Evolutionary conservation across 495 filamentous ascomycete genomes (phyloP).

Genomic region (Neurospora sp.): DNA sequence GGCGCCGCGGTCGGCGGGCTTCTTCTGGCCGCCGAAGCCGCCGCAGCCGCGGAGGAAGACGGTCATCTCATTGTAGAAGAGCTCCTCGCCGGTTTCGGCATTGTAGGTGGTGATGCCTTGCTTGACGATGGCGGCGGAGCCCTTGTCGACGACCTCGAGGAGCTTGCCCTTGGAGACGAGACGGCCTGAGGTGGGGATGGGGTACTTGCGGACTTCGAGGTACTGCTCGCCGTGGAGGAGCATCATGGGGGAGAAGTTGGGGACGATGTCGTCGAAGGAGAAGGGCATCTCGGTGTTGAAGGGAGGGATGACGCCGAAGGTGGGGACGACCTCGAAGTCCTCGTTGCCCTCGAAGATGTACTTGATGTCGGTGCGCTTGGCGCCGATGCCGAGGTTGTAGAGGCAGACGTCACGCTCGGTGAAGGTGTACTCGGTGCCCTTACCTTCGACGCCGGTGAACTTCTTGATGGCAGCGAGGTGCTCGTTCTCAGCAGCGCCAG

Average conservation of each 20-base stretch:
- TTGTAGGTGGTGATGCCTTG: constrained; percentile 64
- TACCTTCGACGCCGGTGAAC: constrained; percentile 59
- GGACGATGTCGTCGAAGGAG: constrained; percentile 71
- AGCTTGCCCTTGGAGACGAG: constrained; percentile 77
- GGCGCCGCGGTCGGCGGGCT: constrained; percentile 66
- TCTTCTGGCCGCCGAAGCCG: constrained; percentile 81
- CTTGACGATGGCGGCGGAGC: constrained; percentile 77
- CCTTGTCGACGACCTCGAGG: constrained; percentile 93
- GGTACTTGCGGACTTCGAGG: constrained; percentile 89
- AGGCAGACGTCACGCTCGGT: constrained; percentile 82
- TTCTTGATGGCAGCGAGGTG: constrained; percentile 64
- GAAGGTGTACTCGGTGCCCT: constrained; percentile 72
- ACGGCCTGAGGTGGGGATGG: constrained; percentile 78
- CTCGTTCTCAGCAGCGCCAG: constrained; percentile 24
- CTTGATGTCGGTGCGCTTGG: constrained; percentile 82
- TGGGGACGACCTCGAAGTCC: constrained; percentile 85
- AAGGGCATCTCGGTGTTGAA: constrained; percentile 80
- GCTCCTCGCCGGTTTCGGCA: constrained; percentile 76
- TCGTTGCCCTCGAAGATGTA: constrained; percentile 84
- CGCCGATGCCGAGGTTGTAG: constrained; percentile 92
- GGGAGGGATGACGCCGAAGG: constrained; percentile 87
- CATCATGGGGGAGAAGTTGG: constrained; percentile 98
- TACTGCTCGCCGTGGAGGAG: constrained; percentile 98
- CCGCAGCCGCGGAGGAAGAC: constrained; percentile 88
- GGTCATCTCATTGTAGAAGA: constrained; percentile 94